Base-by-base conservation (phyloP, 1,284 basidiomycete species). In the Cystobasidium slooffiae region DNA sequence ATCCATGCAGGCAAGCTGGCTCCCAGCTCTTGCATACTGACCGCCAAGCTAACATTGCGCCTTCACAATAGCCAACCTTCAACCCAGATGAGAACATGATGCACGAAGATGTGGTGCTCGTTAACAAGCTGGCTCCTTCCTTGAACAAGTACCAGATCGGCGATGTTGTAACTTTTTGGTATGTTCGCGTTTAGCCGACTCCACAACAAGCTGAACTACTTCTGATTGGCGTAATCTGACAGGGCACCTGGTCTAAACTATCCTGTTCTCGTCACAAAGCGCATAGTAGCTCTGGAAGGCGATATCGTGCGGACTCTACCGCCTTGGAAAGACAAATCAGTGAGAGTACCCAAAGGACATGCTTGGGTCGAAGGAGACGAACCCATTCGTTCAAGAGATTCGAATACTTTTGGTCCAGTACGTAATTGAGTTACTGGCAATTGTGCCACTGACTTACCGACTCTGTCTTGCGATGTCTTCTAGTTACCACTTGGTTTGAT, bases 261-360 rank as follows among this genome's bases (percentile, higher is more conserved):
- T 1, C 80, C 83, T 12, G 63, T 81, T 14, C 78, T 86, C 10
- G 81, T 85, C n/a, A 85, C 84, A 10, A 87, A 87, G 76, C 83
- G 86, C 1, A 84, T 87, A 59, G 80, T 87, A 52, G 86, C 84
- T 10, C 79, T 86, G 7, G 84, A 84, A 64, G 85, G 85, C n/a
- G 85, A 86, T 76, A 78, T 85, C 0, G 84, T 85, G 59, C 77
- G 81, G 14, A 84, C 85, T 0, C 76, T 83, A 0, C 81, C 82
- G 0, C 83, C 84, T 1, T 81, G 80, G 31, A 75, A 80, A 46
- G 81, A 82, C 53, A 79, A 77, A 12, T 80, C 82, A 0, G 78
- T 85, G 4, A 69, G 81, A 39, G 81, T 84, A 62, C 84, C 83
- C 0, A 79, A 81, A 9, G 84, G 84, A 14, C 82, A 83, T 75